These are phyloP conservation scores for Debaryomyces nepalensis DNA, from an alignment of 1,139 yeast genomes.

Conservation along the genomic window DNA sequence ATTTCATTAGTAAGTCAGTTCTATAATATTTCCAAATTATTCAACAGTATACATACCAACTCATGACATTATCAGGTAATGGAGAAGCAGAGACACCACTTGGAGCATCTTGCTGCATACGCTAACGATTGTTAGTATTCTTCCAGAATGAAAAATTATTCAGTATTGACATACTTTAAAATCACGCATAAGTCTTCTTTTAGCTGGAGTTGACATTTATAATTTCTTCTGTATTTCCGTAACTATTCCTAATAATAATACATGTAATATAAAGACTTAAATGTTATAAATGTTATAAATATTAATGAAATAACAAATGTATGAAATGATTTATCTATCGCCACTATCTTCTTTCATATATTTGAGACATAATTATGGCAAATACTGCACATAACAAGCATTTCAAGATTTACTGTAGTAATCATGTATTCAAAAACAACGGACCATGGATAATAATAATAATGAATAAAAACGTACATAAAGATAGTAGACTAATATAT, in stretches of 20 bases:
- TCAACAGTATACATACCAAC: conserved; percentile 53
- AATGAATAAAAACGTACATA: neutral
- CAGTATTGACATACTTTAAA: conserved; percentile 66
- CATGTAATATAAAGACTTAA: conserved; percentile 2
- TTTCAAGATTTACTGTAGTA: neutral
- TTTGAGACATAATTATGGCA: neutral
- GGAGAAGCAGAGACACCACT: conserved; percentile 98
- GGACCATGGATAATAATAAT: neutral
- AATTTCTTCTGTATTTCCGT: conserved; percentile 7
- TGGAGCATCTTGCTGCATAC: conserved; percentile 98
- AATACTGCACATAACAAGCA: conserved; percentile 5
- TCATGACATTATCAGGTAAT: conserved; percentile 94
- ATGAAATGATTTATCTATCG: conserved; percentile 3
- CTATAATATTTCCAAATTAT: neutral
- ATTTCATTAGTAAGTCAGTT: conserved; percentile 16
- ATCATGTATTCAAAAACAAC: conserved; percentile 1
- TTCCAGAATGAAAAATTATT: neutral
- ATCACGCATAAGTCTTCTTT: conserved; percentile 98
- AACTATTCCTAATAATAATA: neutral
- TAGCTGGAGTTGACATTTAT: conserved; percentile 93
- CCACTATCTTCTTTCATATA: conserved; percentile 5
- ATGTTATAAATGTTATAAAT: neutral
- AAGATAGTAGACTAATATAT: neutral
- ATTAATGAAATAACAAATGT: neutral
- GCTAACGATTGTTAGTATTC: conserved; percentile 40